Evolutionary conservation across 306 rosid genomes (phyloP).

Genomic region (Hippophae gyantsensis): DNA sequence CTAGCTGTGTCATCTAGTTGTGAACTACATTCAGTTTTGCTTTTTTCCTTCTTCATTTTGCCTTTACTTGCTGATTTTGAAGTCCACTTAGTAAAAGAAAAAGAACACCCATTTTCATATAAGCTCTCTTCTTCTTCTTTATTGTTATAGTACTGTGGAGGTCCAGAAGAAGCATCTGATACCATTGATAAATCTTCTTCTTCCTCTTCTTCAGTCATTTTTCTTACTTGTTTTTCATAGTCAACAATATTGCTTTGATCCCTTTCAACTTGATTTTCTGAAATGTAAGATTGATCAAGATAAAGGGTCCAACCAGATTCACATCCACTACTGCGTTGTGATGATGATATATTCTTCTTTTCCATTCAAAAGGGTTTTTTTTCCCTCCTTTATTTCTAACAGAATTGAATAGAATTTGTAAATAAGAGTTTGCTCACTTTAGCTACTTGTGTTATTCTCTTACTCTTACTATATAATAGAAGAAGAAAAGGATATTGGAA

Average conservation of each 20-base stretch:
- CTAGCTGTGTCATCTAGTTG: slow-evolving; percentile 90
- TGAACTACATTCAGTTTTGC: slow-evolving; percentile 34
- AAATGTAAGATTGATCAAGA: slow-evolving; percentile 52
- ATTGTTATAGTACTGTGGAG: slow-evolving; percentile 50
- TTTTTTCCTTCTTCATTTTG: slow-evolving; percentile 26
- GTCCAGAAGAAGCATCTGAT: slow-evolving; percentile 93
- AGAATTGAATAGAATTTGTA: neutral
- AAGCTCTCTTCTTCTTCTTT: slow-evolving; percentile 30
- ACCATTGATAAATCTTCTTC: slow-evolving; percentile 70
- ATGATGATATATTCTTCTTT: slow-evolving; percentile 50
- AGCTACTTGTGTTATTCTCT: slow-evolving; percentile 10
- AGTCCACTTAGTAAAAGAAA: slow-evolving; percentile 24
- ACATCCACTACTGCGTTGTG: slow-evolving; percentile 51
- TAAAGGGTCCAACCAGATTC: slow-evolving; percentile 96
- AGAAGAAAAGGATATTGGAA: slow-evolving; percentile 15
- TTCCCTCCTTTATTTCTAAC: neutral
- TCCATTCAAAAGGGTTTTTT: neutral
- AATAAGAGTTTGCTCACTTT: neutral
- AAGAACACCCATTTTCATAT: slow-evolving; percentile 26
- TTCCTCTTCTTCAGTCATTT: slow-evolving; percentile 34
- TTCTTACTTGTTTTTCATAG: slow-evolving; percentile 15
- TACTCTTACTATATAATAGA: slow-evolving; percentile 33
- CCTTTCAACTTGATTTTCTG: slow-evolving; percentile 28
- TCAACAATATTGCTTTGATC: slow-evolving; percentile 12
- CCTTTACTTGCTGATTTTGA: slow-evolving; percentile 18